Evolutionary conservation across 2,329 filamentous ascomycete genomes (phyloP), one percentile per base, ranked within the genome.

Genomic region (Colletotrichum sp.): DNA sequence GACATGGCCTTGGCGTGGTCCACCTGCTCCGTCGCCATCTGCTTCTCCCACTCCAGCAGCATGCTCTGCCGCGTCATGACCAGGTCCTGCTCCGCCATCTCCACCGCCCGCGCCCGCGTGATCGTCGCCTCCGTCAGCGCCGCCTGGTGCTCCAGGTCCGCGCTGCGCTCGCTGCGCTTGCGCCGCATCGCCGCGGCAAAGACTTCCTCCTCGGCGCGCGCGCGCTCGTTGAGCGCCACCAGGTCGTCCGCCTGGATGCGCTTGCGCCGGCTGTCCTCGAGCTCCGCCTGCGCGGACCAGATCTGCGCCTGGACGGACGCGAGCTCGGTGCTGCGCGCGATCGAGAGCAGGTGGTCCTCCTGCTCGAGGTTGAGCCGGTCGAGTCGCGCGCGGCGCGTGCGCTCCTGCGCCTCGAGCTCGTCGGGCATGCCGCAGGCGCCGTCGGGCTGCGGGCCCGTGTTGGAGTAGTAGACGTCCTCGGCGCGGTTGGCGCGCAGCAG

Each of bases 391-490:
- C 84, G 85, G 24, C 90, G 87, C 65, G 86, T 85, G 7, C 87
- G 85, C 64, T 91, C 90, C 66, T 86, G 84, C 0, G 84, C 79
- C 27, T 86, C 82, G 24, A 91, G 82, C 27, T 89, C 86, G 2
- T 85, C 80, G 0, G 90, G 90, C 15, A 91, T 82, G 4, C 89
- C 89, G 24, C 87, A 77, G 0, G 88, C 88, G 66, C 86, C 89
- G 0, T 87, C 83, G 2, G 90, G 90, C 72, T 91, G 90, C 0
- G 87, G 83, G 1, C 88, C 88, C 4, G 84, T 82, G 75, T 87
- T 86, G 58, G 88, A 87, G 79, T 90, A 91, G 78, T 85, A 91
- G 6, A 89, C 84, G 74, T 91, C 89, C 9, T 80, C 80, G 7
- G 86, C 87, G 15, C 90, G 87, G 76, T 90, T 90, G 62, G 86